phyloP scores from a whole-genome alignment of 306 rosid species.

The Cucumis melo region DNA sequence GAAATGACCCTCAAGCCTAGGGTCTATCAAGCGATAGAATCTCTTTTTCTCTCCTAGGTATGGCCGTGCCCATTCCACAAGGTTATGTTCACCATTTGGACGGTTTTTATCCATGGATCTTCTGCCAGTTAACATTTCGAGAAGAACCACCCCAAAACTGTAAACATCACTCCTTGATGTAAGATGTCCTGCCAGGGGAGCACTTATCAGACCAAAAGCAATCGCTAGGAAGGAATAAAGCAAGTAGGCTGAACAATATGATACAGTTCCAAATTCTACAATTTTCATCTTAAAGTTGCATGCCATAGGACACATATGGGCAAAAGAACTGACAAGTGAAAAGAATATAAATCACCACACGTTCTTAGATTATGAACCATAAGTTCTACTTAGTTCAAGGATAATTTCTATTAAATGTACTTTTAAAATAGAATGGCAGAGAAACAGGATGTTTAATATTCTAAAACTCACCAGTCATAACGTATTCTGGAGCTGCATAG shows the following conservation, averaged over 20 bases:
- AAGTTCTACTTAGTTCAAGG: background rate
- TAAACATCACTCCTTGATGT: conserved; percentile 92
- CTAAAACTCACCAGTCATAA: conserved; percentile 70
- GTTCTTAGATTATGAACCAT: background rate
- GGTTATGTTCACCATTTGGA: conserved; percentile 91
- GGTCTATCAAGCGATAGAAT: conserved; percentile 81
- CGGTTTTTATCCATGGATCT: conserved; percentile 97
- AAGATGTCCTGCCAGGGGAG: conserved; percentile 65
- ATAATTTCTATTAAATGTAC: background rate
- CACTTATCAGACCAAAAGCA: conserved; percentile 2
- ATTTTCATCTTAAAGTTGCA: background rate
- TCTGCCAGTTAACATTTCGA: conserved; percentile 88
- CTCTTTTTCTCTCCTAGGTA: conserved; percentile 81
- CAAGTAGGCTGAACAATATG: background rate
- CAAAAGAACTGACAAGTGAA: background rate
- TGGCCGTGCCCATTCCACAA: conserved; percentile 98
- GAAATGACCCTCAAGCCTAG: conserved; percentile 92
- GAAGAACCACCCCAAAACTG: conserved; percentile 91
- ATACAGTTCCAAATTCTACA: background rate
- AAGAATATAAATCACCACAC: background rate
- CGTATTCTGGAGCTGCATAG: conserved; percentile 96
- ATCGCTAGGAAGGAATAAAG: background rate
- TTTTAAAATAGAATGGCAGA: background rate
- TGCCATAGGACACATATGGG: background rate
- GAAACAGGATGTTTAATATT: background rate